Percentiles rank a stretch among this genome's conserved stretches.
Conservation (phyloP, 2,329 filamentous ascomycete genomes). For the Penicillium occitanis region DNA sequence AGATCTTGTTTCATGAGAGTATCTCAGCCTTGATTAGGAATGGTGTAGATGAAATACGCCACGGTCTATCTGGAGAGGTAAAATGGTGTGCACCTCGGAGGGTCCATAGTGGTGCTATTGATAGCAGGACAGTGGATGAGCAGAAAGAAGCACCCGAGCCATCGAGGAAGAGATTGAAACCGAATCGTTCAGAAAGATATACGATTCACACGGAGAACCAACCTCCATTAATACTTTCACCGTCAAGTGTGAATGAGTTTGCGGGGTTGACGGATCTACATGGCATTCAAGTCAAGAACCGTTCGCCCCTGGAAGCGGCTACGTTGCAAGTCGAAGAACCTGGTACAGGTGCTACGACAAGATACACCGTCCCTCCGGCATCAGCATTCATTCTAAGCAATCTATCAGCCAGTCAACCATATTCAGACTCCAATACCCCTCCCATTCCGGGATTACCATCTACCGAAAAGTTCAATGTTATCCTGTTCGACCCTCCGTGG, state of each 20-base stretch:
- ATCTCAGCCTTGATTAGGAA: slow-evolving; percentile 35
- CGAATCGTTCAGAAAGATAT: background rate
- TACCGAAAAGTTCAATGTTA: slow-evolving; percentile 53
- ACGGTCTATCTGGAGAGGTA: slow-evolving; percentile 18
- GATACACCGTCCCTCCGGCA: slow-evolving; percentile 49
- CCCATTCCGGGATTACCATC: slow-evolving; percentile 29
- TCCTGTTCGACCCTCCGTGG: slow-evolving; percentile 65
- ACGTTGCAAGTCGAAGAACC: slow-evolving; percentile 23
- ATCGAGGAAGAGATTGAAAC: background rate
- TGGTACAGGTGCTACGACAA: slow-evolving; percentile 11
- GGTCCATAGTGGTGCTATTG: slow-evolving; percentile 26
- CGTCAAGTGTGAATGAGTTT: slow-evolving; percentile 34
- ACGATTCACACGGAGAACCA: background rate
- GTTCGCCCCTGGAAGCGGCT: slow-evolving; percentile 25
- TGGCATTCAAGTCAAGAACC: slow-evolving; percentile 33
- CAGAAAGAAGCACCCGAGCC: background rate
- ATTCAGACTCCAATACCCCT: background rate
- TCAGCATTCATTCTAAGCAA: slow-evolving; percentile 50
- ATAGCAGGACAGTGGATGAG: slow-evolving; percentile 25
- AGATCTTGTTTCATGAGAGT: slow-evolving; percentile 30
- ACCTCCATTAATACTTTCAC: slow-evolving; percentile 37
- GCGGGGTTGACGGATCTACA: slow-evolving; percentile 27
- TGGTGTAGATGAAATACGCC: slow-evolving; percentile 39
- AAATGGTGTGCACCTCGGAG: background rate
- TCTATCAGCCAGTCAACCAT: slow-evolving; percentile 29